A percentile compares a stretch with the other conserved stretches of the same genome.
These are phyloP conservation scores for Mortierella sp. DNA, from an alignment of 371 early-diverging fungal species.

Conservation along the genomic window DNA sequence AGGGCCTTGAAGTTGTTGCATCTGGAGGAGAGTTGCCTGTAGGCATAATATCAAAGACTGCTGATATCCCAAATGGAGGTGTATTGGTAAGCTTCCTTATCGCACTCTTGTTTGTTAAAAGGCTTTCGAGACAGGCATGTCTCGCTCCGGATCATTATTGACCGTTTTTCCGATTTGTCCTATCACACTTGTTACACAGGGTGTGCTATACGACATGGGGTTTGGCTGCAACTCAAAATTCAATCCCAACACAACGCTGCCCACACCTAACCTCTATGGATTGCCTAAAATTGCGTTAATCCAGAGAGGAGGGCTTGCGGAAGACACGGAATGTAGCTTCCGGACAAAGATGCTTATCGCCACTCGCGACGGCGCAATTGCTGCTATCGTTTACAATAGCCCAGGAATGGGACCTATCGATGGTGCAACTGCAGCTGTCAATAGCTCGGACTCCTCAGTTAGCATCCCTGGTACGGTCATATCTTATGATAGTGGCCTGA, in stretches of 20 bases:
- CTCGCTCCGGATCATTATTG: background rate
- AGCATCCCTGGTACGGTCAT: constrained; percentile 31
- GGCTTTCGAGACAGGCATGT: background rate
- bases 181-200: constrained; percentile 18
- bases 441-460: constrained; percentile 12
- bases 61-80: constrained; percentile 27
- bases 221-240: constrained; percentile 34
- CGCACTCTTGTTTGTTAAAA: background rate
- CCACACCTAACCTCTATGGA: constrained; percentile 31
- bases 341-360: constrained; percentile 36
- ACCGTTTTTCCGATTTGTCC: background rate
- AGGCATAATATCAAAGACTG: constrained; percentile 27
- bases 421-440: constrained; percentile 27
- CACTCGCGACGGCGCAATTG: constrained; percentile 19
- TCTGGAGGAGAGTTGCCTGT: constrained; percentile 21
- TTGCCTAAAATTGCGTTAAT: constrained; percentile 45
- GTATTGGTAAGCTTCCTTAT: constrained; percentile 20
- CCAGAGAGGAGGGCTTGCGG: constrained; percentile 28
- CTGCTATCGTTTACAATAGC: constrained; percentile 36
- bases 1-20: constrained; percentile 16
- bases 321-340: constrained; percentile 19
- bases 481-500: constrained; percentile 23
- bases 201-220: constrained; percentile 46
- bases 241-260: constrained; percentile 36
- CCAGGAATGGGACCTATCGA: constrained; percentile 24